phyloP scores from a whole-genome alignment of 352 stramenopile genomes.

The Phytophthora idaei region DNA sequence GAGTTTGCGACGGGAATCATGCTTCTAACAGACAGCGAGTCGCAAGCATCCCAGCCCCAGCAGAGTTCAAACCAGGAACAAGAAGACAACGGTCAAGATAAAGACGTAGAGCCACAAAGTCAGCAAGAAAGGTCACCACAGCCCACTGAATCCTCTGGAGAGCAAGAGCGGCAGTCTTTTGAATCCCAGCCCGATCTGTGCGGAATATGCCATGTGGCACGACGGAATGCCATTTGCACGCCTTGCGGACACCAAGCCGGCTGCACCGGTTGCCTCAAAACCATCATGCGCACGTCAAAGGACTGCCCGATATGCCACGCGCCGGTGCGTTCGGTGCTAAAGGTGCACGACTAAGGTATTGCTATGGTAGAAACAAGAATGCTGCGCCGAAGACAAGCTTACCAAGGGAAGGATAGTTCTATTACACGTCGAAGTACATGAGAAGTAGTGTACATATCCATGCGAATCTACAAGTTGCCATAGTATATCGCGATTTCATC shows the following conservation, averaged over 20 bases:
- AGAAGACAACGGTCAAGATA: background rate
- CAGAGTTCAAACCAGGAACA: conserved; percentile 7
- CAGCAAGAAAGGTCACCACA: conserved; percentile 11
- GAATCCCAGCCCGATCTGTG: conserved; percentile 39
- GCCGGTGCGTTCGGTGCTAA: conserved; percentile 24
- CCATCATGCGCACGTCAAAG: conserved; percentile 33
- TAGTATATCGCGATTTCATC: too few relatives aligned
- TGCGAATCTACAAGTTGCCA: too few relatives aligned
- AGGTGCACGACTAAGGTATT: too few relatives aligned
- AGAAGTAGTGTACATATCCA: too few relatives aligned
- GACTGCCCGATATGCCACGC: conserved; percentile 56
- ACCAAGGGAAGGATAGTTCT: too few relatives aligned
- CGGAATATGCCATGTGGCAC: conserved; percentile 62
- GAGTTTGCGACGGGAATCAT: conserved; percentile 27
- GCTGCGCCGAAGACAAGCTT: too few relatives aligned
- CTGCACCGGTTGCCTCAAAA: conserved; percentile 52
- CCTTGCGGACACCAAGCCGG: conserved; percentile 69
- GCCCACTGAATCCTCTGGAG: conserved; percentile 6
- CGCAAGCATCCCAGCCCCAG: conserved; percentile 4
- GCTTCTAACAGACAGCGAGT: conserved; percentile 17
- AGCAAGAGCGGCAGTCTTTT: conserved; percentile 6
- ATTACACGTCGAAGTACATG: too few relatives aligned
- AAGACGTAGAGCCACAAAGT: background rate
- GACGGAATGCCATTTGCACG: conserved; percentile 62
- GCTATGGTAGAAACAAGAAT: too few relatives aligned